Base-by-base conservation (phyloP, 768 basidiomycete genomes). In the Termitomyces sp. region DNA sequence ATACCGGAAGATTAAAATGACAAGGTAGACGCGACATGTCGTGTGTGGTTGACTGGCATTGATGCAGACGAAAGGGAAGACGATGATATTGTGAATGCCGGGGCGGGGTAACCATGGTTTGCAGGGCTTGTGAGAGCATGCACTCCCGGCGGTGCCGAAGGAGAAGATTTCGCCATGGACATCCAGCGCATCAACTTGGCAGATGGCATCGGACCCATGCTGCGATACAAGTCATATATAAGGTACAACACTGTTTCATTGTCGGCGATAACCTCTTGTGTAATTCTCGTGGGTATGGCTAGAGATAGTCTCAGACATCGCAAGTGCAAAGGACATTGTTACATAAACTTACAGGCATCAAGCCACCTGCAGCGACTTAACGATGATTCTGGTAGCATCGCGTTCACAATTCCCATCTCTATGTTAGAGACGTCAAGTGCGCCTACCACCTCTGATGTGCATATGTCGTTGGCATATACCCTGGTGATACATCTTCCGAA, bases 221-320 rank as follows among this genome's bases (percentile, higher is more conserved):
- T 77, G 66, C 86, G 82, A 64, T 87, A 84, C 63, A 91, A 73
- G 62, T 87, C 82, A 68, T 89, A 90, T 49, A 85, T 76, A 61
- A 90, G 72, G 63, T 79, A 80, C 53, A 88, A 79, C 52, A 88
- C 72, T 18, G 82, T 78, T 60, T 80, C 78, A 63, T 79, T 79
- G 71, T 90, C 87, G 56, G 83, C 78, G 56, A 83, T 74, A 63
- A 92, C 73, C 72, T 90, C 83, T 72, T 92, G 90, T 31, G 83
- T 83, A 67, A 91, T 77, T 44, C 69, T 77, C n/a, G 79, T 80
- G 55, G 79, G 74, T 59, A 77, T 67, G 62, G 73, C 82, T 85
- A 59, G 68, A 69, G 60, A 65, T 68, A 61, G 69, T 62, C 60
- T 64, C 67, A 68, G 67, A 49, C 14, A 27, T 24, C 18, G 36